Evolutionary conservation across 768 basidiomycete genomes (phyloP).

Genomic region (Pleurotus djamor): DNA sequence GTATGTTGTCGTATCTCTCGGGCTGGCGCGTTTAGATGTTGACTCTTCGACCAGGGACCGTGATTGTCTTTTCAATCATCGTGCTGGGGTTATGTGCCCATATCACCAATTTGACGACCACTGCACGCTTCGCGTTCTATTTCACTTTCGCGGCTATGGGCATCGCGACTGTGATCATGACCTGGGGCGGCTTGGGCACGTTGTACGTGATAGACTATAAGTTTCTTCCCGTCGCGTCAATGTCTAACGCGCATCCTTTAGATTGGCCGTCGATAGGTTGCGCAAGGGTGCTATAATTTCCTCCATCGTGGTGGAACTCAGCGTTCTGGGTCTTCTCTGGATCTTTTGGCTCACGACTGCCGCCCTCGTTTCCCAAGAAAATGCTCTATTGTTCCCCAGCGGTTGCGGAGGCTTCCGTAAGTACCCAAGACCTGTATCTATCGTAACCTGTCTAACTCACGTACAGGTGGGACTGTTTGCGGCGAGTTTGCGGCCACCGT

Average conservation of each 20-base stretch:
- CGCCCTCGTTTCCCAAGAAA: neutral
- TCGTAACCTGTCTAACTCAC: neutral
- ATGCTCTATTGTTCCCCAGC: slow-evolving; percentile 12
- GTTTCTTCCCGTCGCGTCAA: no score
- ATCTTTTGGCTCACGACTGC: slow-evolving; percentile 3
- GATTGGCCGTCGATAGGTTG: slow-evolving; percentile 29
- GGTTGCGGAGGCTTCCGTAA: slow-evolving; percentile 11
- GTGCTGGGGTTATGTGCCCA: slow-evolving; percentile 21
- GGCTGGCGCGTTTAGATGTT: neutral
- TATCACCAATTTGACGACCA: slow-evolving; percentile 19
- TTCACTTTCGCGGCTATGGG: slow-evolving; percentile 32
- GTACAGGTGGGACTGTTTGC: slow-evolving; percentile 24
- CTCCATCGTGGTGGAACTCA: slow-evolving; percentile 36
- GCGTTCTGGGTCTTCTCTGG: slow-evolving; percentile 21
- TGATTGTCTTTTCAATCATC: slow-evolving; percentile 23
- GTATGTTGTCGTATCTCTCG: slow-evolving; percentile 8
- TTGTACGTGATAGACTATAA: slow-evolving; percentile 25
- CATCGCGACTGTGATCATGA: slow-evolving; percentile 31
- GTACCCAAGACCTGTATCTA: neutral
- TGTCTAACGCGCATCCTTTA: slow-evolving; percentile 9
- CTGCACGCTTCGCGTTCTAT: slow-evolving; percentile 15
- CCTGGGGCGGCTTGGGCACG: slow-evolving; percentile 24
- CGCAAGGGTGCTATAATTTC: slow-evolving; percentile 33
- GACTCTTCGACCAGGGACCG: slow-evolving; percentile 7
- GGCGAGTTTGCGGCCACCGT: slow-evolving; percentile 34